Evolutionary conservation across 2,329 filamentous ascomycete species (phyloP).

Genomic region (Botrytis sinoallii): DNA sequence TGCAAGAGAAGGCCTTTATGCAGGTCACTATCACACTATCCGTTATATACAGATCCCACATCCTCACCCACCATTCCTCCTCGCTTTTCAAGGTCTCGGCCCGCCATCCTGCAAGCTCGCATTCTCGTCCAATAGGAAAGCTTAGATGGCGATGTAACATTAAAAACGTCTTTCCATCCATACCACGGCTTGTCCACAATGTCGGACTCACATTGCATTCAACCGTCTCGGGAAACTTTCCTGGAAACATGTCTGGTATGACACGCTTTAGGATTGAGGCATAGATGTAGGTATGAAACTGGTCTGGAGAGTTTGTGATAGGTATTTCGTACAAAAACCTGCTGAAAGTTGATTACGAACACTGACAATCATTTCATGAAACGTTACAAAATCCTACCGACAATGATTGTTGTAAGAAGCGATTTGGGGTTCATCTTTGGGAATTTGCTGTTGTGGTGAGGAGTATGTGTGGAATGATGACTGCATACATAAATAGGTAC

Average conservation of each 20-base stretch:
- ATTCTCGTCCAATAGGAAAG: not conserved
- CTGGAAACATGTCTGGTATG: not conserved
- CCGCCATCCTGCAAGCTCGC: not conserved
- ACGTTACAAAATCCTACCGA: not conserved
- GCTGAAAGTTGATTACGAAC: not conserved
- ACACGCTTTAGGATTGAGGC: not conserved
- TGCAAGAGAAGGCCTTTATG: not conserved
- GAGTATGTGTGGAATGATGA: not conserved
- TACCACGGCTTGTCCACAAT: not conserved
- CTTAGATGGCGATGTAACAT: not conserved
- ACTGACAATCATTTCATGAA: not conserved
- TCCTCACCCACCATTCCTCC: not conserved
- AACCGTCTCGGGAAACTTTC: not conserved
- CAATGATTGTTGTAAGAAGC: too few relatives aligned
- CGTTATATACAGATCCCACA: not conserved
- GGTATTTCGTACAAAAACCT: not conserved
- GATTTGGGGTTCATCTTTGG: too few relatives aligned
- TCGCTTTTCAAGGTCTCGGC: not conserved
- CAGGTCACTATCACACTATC: not conserved
- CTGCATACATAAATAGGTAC: not conserved
- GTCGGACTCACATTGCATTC: not conserved
- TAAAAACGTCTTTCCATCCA: not conserved
- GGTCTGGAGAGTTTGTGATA: not conserved
- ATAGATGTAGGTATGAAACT: not conserved
- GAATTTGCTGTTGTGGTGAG: too few relatives aligned